Percentiles rank a stretch among this genome's conserved stretches.
These are phyloP conservation scores for Leishmania martiniquensis DNA, from an alignment of 208 protist genomes.

Conservation along the genomic window DNA sequence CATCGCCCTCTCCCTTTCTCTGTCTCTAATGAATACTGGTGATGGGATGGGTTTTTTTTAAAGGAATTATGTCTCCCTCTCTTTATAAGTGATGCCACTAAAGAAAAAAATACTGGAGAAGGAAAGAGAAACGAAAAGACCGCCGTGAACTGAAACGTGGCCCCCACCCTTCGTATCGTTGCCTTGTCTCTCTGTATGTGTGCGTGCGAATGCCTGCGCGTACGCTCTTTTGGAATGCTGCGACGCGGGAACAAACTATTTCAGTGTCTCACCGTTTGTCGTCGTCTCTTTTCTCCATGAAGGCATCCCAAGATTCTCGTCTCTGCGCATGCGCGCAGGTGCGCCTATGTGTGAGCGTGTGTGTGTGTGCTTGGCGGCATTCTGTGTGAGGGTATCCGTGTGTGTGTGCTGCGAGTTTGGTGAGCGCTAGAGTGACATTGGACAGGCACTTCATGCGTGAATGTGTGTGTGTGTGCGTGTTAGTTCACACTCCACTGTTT, in stretches of 20 bases:
- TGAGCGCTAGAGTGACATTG: background rate
- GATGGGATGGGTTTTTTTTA: background rate
- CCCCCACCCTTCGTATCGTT: background rate
- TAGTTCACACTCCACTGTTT: background rate
- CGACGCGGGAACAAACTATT: background rate
- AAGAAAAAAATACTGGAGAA: background rate
- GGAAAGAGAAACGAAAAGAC: background rate
- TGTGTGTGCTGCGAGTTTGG: background rate
- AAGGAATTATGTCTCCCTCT: background rate
- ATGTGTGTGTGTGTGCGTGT: background rate
- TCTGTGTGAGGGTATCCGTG: no score
- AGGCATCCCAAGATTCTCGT: background rate
- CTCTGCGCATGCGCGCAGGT: background rate
- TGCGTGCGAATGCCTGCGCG: background rate
- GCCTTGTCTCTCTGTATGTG: background rate
- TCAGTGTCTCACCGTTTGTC: constrained; percentile 1
- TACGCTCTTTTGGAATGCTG: background rate
- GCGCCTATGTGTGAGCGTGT: background rate
- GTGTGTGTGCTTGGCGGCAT: background rate
- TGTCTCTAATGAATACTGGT: background rate
- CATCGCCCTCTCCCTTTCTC: background rate
- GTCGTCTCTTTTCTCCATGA: constrained; percentile 1
- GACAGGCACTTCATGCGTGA: background rate
- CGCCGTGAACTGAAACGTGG: background rate
- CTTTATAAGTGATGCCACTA: background rate